Conservation (phyloP, 2,329 filamentous ascomycete genomes). For the Hortaea werneckii region DNA sequence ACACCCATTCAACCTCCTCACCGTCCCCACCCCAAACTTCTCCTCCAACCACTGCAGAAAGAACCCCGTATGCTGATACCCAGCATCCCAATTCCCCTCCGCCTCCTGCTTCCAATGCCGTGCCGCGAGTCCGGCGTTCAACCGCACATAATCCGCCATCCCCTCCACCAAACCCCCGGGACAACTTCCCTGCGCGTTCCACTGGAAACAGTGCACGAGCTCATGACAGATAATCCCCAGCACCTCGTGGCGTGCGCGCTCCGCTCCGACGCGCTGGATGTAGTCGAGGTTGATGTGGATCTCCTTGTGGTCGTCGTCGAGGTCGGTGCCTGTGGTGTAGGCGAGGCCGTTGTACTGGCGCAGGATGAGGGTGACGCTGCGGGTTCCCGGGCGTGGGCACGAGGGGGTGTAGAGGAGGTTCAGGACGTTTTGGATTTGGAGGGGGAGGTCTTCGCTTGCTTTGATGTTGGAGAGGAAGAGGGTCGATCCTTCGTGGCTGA, state of each 20-base stretch:
- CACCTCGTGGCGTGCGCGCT: slow-evolving; percentile 52
- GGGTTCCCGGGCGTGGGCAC: slow-evolving; percentile 49
- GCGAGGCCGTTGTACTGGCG: slow-evolving; percentile 74
- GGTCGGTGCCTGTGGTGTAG: slow-evolving; percentile 70
- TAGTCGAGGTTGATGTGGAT: slow-evolving; percentile 80
- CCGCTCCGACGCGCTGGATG: slow-evolving; percentile 36
- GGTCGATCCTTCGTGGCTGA: slow-evolving; percentile 47
- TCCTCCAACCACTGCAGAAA: slow-evolving; percentile 79
- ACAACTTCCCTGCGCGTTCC: slow-evolving; percentile 50
- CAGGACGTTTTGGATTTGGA: slow-evolving; percentile 59
- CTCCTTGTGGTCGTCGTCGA: slow-evolving; percentile 82
- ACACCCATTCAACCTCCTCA: slow-evolving; percentile 54
- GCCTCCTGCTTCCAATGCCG: slow-evolving; percentile 66
- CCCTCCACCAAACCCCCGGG: slow-evolving; percentile 75
- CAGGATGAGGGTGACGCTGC: slow-evolving; percentile 75
- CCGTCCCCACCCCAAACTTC: slow-evolving; percentile 42
- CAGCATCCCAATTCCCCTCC: slow-evolving; percentile 66
- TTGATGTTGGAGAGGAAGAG: slow-evolving; percentile 60
- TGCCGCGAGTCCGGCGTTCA: slow-evolving; percentile 61
- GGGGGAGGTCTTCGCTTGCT: slow-evolving; percentile 49
- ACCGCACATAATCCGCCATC: slow-evolving; percentile 82
- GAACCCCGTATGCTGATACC: slow-evolving; percentile 85
- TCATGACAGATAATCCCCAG: slow-evolving; percentile 81
- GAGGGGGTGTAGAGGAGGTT: slow-evolving; percentile 54
- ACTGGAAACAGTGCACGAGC: slow-evolving; percentile 90